Evolutionary conservation across 192 early-diverging fungal species (phyloP), one percentile per base, ranked within the genome.

Genomic region (Mortierella claussenii): DNA sequence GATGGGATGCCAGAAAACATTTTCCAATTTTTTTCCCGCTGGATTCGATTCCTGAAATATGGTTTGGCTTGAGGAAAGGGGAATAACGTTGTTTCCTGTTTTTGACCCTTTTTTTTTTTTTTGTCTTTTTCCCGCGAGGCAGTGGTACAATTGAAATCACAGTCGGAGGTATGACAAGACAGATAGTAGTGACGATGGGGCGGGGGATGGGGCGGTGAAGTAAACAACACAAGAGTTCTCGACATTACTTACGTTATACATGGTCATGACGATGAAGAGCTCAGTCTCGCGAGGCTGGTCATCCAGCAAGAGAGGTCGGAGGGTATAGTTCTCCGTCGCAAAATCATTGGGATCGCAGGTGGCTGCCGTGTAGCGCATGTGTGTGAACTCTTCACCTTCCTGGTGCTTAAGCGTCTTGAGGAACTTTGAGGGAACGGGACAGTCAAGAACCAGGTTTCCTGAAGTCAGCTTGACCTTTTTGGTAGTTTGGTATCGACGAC

Each of bases 281-380:
- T 95, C 93, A 4, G 89, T 95, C 40, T 82, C 57, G 42, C 92
- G 67, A 46, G 74, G 65, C 26, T 65, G 64, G 24, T 60, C 54
- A 9, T 81, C 80, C 46, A 84, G 63, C 34, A 89, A 58, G 44
- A 78, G 62, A 43, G 82, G 86, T 32, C 95, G 87, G 58, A 99
- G 83, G 30, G 85, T 89, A 81, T 96, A 99, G 46, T 83, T 83
- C 31, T 90, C 80, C 31, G 79, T 56, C 30, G 68, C 63, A 81
- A 97, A 98, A 30, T 96, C 87, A 68, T 96, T 88, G 5, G 96
- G 91, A 66, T 95, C 89, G 79, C 89, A 91, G 13, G 94, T 95
- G 12, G 89, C 92, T 4, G 96, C 93, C 0, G 97, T 98, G 83
- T 99, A 99, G 26, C 97, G 87, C 86, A 96, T 89, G 68, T 96